Percentiles rank a stretch among this genome's conserved stretches.
These are phyloP conservation scores for Colletotrichum theobromicola DNA, from an alignment of 2,329 filamentous ascomycete genomes.

Conservation along the genomic window DNA sequence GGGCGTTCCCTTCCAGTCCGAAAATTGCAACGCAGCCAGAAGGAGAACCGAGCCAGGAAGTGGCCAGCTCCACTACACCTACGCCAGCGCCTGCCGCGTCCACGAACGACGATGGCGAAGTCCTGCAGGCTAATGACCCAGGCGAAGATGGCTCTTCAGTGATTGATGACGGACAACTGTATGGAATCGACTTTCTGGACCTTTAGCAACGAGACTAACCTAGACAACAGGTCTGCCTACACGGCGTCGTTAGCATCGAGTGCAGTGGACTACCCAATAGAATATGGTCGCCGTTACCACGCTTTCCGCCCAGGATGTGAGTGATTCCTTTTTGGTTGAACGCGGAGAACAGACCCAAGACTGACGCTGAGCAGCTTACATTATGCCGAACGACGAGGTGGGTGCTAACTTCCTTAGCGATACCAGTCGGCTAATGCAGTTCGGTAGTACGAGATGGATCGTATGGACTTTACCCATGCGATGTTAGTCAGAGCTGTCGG, in stretches of 20 bases:
- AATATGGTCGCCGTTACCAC: neutral
- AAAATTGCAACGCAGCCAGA: neutral
- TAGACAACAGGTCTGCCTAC: neutral
- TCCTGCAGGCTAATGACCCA: neutral
- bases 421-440: neutral
- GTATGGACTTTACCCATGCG: neutral
- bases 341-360: neutral
- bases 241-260: neutral
- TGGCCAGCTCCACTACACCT: neutral
- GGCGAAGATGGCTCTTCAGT: neutral
- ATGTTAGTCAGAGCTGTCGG: neutral
- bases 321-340: too few relatives aligned
- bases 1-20: neutral
- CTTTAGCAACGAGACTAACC: neutral
- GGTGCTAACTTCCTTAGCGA: neutral
- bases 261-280: neutral
- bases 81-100: neutral
- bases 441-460: neutral
- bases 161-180: neutral
- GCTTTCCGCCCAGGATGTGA: neutral
- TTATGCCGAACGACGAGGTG: neutral
- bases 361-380: neutral
- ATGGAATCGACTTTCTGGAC: fast-evolving
- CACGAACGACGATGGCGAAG: neutral
- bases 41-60: neutral